Conservation (phyloP, 202 grass and related monocot genomes). For the Saccharum hybrid region DNA sequence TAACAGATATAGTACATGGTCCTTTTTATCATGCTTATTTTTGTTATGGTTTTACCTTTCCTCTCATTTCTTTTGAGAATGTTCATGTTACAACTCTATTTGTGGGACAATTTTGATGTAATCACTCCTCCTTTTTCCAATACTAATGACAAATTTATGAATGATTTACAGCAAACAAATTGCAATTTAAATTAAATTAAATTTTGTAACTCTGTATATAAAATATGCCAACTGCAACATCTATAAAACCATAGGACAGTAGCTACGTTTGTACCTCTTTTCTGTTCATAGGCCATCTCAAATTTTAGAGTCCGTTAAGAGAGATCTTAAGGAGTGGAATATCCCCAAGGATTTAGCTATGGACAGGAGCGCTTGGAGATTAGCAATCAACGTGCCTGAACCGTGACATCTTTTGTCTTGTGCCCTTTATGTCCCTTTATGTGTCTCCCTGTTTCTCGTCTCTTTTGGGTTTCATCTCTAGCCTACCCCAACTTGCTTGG, state of each 20-base stretch:
- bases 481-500: too few relatives aligned
- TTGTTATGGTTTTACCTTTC: not conserved
- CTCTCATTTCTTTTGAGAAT: not conserved
- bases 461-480: too few relatives aligned
- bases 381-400: too few relatives aligned
- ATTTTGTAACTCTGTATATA: not conserved
- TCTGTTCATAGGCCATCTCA: constrained; percentile 9
- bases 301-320: too few relatives aligned
- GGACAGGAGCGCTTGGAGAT: too few relatives aligned
- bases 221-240: constrained; percentile 17
- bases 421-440: too few relatives aligned
- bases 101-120: not conserved
- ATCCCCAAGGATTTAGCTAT: too few relatives aligned
- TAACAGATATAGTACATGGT: not conserved
- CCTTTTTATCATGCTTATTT: not conserved
- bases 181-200: constrained; percentile 7
- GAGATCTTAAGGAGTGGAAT: too few relatives aligned
- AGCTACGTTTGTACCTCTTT: not conserved
- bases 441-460: too few relatives aligned
- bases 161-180: constrained; percentile 2
- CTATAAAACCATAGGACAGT: constrained; percentile 13
- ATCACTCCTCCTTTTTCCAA: not conserved
- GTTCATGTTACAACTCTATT: not conserved
- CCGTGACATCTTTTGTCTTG: too few relatives aligned
- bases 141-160: not conserved